Conservation (phyloP, 148 eudicot genomes). For the Polygonum maritimum region DNA sequence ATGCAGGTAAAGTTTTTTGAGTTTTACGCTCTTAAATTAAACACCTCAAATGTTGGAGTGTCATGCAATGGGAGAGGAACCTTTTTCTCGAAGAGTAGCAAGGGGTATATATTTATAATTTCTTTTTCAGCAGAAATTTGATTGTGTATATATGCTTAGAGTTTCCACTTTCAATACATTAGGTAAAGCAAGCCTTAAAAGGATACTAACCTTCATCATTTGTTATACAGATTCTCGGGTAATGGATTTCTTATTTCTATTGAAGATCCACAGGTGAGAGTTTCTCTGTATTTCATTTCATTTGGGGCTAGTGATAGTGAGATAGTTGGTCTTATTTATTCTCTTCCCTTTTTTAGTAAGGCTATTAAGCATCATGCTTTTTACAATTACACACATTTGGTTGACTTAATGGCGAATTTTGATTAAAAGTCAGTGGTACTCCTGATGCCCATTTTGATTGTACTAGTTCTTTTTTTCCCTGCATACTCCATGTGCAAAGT, state of each 20-base stretch:
- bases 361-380: not conserved
- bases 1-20: constrained; percentile 79
- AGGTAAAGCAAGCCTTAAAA: not conserved
- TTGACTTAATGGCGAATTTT: not conserved
- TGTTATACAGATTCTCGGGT: constrained; percentile 41
- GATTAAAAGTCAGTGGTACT: not conserved
- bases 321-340: not conserved
- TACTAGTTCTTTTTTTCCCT: not conserved
- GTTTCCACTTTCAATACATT: not conserved
- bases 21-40: constrained; percentile 76
- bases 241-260: constrained; percentile 63
- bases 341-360: not conserved
- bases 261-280: constrained; percentile 86
- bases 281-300: not conserved
- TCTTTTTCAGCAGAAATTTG: not conserved
- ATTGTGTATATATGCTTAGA: not conserved
- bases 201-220: constrained; percentile 4
- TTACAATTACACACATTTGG: not conserved
- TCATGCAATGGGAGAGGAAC: constrained; percentile 75
- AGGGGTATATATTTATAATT: constrained; percentile 38
- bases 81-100: constrained; percentile 60
- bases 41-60: constrained; percentile 83
- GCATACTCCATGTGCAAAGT: too few species aligned
- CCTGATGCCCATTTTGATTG: not conserved
- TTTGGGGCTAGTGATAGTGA: not conserved